A percentile compares a stretch with the other conserved stretches of the same genome.
phyloP scores from a whole-genome alignment of 2,329 filamentous ascomycete genomes.

The Arthroderma sp. region DNA sequence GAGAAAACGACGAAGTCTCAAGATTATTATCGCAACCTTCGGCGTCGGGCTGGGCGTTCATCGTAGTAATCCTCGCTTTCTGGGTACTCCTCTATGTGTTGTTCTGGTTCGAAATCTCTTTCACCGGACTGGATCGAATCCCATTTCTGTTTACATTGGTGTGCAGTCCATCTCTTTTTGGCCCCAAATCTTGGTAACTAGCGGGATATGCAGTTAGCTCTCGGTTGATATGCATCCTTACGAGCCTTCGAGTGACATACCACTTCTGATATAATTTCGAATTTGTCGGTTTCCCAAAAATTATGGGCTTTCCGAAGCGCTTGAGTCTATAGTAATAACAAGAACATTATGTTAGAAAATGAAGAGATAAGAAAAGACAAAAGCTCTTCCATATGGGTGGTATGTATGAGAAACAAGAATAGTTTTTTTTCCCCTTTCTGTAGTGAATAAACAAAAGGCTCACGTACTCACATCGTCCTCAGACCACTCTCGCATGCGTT shows the following conservation, averaged over 20 bases:
- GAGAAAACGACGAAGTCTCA: not conserved
- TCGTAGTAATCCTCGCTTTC: conserved; percentile 5
- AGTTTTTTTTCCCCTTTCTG: not conserved
- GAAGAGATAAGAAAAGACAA: conserved; percentile 6
- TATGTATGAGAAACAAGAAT: not conserved
- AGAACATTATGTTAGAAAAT: not conserved
- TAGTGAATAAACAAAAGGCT: conserved; percentile 4
- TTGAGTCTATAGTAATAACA: conserved; percentile 16
- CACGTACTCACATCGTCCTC: conserved; percentile 34
- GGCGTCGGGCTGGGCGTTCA: conserved; percentile 3
- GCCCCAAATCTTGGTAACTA: conserved; percentile 23
- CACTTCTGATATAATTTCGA: conserved; percentile 26
- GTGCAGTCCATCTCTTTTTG: conserved; percentile 20
- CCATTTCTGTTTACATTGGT: conserved; percentile 21
- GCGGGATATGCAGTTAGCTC: conserved; percentile 2
- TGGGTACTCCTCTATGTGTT: conserved; percentile 1
- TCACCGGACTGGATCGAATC: conserved; percentile 5
- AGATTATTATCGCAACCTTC: not conserved
- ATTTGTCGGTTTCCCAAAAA: conserved; percentile 27
- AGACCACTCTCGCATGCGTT: conserved; percentile 27
- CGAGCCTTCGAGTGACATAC: conserved; percentile 11
- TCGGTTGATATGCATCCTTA: not conserved
- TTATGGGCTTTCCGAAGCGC: conserved; percentile 24
- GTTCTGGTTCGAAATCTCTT: not conserved
- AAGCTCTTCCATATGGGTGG: not conserved